Conservation (phyloP, 2,329 filamentous ascomycete species). For the Diaporthe sp. region DNA sequence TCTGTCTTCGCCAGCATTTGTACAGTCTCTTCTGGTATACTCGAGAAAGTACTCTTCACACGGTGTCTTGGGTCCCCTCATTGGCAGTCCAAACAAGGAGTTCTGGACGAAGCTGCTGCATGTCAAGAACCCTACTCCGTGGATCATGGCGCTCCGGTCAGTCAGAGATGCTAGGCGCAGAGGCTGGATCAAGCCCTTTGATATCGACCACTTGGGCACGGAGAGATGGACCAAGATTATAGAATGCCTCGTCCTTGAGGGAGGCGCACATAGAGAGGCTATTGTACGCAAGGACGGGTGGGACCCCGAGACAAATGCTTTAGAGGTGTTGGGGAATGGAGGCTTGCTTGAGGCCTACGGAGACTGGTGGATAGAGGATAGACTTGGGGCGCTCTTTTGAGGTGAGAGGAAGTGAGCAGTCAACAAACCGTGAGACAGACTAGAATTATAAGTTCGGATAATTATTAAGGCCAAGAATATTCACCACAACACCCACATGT, state of each 20-base stretch:
- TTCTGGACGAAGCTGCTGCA: slow-evolving; percentile 44
- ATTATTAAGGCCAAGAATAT: neutral
- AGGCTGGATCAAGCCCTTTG: slow-evolving; percentile 51
- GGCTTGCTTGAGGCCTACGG: slow-evolving; percentile 23
- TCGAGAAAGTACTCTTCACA: slow-evolving; percentile 17
- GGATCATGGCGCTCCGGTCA: slow-evolving; percentile 50
- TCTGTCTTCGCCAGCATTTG: slow-evolving; percentile 46
- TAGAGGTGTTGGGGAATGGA: slow-evolving; percentile 45
- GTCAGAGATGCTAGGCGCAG: slow-evolving; percentile 50
- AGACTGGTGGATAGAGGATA: slow-evolving; percentile 30
- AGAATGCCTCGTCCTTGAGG: slow-evolving; percentile 46
- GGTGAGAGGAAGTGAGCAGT: no score
- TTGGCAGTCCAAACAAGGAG: slow-evolving; percentile 37
- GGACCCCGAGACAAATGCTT: slow-evolving; percentile 49
- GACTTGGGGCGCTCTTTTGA: slow-evolving; percentile 15
- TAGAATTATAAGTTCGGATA: neutral
- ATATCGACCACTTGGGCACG: slow-evolving; percentile 47
- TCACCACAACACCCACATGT: neutral
- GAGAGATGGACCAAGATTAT: slow-evolving; percentile 50
- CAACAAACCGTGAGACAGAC: neutral
- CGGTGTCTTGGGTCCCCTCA: slow-evolving; percentile 3
- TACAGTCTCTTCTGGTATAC: slow-evolving; percentile 44
- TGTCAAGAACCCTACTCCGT: slow-evolving; percentile 46
- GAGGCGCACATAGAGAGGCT: slow-evolving; percentile 47
- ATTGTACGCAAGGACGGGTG: slow-evolving; percentile 48